Evolutionary conservation across 768 basidiomycete genomes (phyloP).

Genomic region (Podaxis sp.): DNA sequence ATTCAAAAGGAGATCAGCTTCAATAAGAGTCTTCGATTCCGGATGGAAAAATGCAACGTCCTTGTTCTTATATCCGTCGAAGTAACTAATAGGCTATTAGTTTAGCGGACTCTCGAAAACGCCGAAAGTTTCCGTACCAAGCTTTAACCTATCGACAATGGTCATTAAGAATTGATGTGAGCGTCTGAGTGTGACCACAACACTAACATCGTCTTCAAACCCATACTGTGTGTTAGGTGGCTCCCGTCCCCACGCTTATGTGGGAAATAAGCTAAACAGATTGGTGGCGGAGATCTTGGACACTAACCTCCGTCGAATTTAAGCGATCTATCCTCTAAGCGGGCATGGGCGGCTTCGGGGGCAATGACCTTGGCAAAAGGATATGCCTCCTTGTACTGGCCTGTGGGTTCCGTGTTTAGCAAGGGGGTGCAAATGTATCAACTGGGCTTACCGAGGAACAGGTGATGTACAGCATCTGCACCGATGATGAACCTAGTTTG

Average conservation of each 20-base stretch:
- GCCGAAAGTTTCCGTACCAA: slow-evolving; percentile 34
- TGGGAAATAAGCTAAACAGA: slow-evolving; percentile 3
- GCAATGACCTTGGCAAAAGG: slow-evolving; percentile 72
- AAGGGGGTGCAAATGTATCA: background rate
- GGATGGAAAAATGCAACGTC: slow-evolving; percentile 84
- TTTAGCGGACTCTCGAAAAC: background rate
- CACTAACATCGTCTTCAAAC: slow-evolving; percentile 64
- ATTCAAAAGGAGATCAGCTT: slow-evolving; percentile 85
- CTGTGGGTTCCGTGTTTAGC: slow-evolving; percentile 24
- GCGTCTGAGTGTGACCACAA: background rate
- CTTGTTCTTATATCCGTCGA: slow-evolving; percentile 70
- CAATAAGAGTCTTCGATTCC: slow-evolving; percentile 67
- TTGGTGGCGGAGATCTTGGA: background rate
- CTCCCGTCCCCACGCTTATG: slow-evolving; percentile 60
- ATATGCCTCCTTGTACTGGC: slow-evolving; percentile 68
- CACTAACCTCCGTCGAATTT: slow-evolving; percentile 63
- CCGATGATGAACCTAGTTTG: slow-evolving; percentile 56
- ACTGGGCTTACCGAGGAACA: slow-evolving; percentile 49
- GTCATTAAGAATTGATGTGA: background rate
- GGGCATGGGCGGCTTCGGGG: slow-evolving; percentile 52
- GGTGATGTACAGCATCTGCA: slow-evolving; percentile 56
- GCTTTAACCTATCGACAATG: slow-evolving; percentile 40
- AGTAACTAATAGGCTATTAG: slow-evolving; percentile 47
- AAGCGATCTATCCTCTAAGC: slow-evolving; percentile 51
- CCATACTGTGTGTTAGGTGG: slow-evolving; percentile 67